phyloP scores from a whole-genome alignment of 2,329 filamentous ascomycete species.

The Epichloe uncinata region DNA sequence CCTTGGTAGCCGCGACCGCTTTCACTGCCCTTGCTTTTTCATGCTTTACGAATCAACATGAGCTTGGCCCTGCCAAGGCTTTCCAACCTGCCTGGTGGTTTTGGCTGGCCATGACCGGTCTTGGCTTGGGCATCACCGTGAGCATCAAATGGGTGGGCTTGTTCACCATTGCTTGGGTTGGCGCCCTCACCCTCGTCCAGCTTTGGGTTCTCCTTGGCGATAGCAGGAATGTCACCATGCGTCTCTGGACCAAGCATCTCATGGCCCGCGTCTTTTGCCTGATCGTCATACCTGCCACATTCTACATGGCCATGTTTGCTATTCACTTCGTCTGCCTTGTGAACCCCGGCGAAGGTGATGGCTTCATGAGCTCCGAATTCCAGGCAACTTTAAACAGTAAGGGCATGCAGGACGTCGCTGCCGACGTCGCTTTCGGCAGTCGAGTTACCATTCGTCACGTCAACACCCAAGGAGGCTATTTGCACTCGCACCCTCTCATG shows the following conservation, averaged over 20 bases:
- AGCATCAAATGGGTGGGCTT: slow-evolving; percentile 99
- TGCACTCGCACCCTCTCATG: slow-evolving; percentile 96
- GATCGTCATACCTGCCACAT: slow-evolving; percentile 73
- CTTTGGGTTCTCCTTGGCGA: slow-evolving; percentile 93
- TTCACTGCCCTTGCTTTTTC: slow-evolving; percentile 82
- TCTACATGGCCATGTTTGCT: slow-evolving; percentile 95
- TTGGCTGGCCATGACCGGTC: slow-evolving; percentile 77
- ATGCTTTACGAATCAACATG: slow-evolving; percentile 93
- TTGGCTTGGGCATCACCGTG: slow-evolving; percentile 76
- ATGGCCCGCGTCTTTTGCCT: slow-evolving; percentile 83
- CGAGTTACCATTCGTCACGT: slow-evolving; percentile 77
- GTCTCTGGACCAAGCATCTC: slow-evolving; percentile 86
- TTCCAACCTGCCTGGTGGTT: slow-evolving; percentile 95
- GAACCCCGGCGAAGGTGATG: slow-evolving; percentile 94
- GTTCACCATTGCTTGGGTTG: slow-evolving; percentile 98
- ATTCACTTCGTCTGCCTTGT: slow-evolving; percentile 90
- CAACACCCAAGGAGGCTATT: slow-evolving; percentile 94
- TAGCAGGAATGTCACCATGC: slow-evolving; percentile 68
- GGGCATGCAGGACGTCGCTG: slow-evolving; percentile 87
- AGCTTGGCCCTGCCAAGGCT: slow-evolving; percentile 76
- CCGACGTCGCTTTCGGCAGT: slow-evolving; percentile 82
- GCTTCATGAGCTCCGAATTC: slow-evolving; percentile 99
- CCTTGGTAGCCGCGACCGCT: slow-evolving; percentile 83
- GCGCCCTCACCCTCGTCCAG: slow-evolving; percentile 77
- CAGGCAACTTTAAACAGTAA: slow-evolving; percentile 95